Conservation (phyloP, 2,329 filamentous ascomycete species). For the Sordariomycetes sp. region DNA sequence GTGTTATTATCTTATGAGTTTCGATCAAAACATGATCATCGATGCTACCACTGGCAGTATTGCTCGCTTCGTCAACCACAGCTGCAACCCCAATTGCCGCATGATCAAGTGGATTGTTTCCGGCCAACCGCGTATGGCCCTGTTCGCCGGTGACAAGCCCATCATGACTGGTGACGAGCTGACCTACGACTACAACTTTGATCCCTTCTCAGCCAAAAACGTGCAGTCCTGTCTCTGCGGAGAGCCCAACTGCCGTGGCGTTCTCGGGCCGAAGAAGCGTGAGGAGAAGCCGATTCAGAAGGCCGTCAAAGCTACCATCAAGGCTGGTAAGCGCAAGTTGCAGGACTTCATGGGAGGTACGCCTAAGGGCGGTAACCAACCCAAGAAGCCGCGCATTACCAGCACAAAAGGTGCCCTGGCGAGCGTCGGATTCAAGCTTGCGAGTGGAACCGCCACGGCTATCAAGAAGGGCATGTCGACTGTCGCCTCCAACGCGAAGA, state of each 20-base stretch:
- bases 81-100: constrained; percentile 85
- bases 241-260: constrained; percentile 52
- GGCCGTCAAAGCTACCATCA: constrained; percentile 27
- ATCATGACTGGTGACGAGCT: constrained; percentile 94
- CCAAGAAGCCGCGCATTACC: constrained; percentile 23
- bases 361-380: constrained; percentile 22
- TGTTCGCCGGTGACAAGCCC: constrained; percentile 83
- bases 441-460: constrained; percentile 24
- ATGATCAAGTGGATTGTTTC: constrained; percentile 98
- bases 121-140: constrained; percentile 88
- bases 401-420: constrained; percentile 25
- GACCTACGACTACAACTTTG: constrained; percentile 82
- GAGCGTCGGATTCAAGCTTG: constrained; percentile 22
- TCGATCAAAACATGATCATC: constrained; percentile 97
- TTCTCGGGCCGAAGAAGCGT: constrained; percentile 52
- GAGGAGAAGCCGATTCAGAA: constrained; percentile 36
- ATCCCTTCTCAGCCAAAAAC: constrained; percentile 60
- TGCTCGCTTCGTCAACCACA: constrained; percentile 83
- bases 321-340: constrained; percentile 47
- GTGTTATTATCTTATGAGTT: constrained; percentile 98
- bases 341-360: constrained; percentile 40
- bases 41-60: constrained; percentile 94
- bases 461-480: constrained; percentile 17
- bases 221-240: constrained; percentile 59
- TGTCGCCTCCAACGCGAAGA: constrained; percentile 17